Evolutionary conservation across 768 basidiomycete species (phyloP).

Genomic region (Chalciporus sphaerocephalus): DNA sequence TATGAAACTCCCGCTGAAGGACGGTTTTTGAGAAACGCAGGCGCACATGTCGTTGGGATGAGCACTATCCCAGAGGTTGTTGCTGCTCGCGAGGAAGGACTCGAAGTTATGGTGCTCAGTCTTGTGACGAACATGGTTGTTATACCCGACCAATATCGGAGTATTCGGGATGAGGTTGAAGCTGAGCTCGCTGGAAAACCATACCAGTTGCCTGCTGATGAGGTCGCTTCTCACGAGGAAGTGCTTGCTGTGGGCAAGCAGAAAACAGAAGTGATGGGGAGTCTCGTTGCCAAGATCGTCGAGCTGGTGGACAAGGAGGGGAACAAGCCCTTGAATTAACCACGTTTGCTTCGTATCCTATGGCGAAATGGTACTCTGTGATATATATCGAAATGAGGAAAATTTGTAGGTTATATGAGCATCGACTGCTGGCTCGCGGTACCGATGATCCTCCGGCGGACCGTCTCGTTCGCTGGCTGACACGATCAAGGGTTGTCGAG

Average conservation of each 20-base stretch:
- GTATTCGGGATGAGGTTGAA: conserved; percentile 69
- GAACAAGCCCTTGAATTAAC: conserved; percentile 4
- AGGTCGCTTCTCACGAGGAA: conserved; percentile 73
- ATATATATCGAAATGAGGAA: too few species aligned
- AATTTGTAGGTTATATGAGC: background rate
- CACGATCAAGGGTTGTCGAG: too few species aligned
- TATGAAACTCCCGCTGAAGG: conserved; percentile 91
- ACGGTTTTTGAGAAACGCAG: conserved; percentile 63
- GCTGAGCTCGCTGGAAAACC: conserved; percentile 69
- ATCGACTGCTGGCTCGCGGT: too few species aligned
- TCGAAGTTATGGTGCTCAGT: conserved; percentile 75
- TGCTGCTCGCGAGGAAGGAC: conserved; percentile 67
- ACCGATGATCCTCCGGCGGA: too few species aligned
- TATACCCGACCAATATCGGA: conserved; percentile 60
- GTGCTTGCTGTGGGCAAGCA: conserved; percentile 61
- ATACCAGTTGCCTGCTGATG: conserved; percentile 36
- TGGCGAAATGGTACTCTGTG: conserved; percentile 1
- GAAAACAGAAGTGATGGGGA: conserved; percentile 70
- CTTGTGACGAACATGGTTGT: conserved; percentile 86
- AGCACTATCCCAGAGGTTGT: conserved; percentile 89
- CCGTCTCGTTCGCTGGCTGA: too few species aligned
- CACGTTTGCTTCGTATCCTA: too few species aligned
- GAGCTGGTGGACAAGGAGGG: conserved; percentile 32
- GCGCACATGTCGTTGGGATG: conserved; percentile 93
- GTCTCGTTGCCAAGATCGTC: conserved; percentile 63